Percentiles rank a stretch among this genome's conserved stretches.
Conservation (phyloP, 768 basidiomycete genomes). For the Megacollybia marginata region DNA sequence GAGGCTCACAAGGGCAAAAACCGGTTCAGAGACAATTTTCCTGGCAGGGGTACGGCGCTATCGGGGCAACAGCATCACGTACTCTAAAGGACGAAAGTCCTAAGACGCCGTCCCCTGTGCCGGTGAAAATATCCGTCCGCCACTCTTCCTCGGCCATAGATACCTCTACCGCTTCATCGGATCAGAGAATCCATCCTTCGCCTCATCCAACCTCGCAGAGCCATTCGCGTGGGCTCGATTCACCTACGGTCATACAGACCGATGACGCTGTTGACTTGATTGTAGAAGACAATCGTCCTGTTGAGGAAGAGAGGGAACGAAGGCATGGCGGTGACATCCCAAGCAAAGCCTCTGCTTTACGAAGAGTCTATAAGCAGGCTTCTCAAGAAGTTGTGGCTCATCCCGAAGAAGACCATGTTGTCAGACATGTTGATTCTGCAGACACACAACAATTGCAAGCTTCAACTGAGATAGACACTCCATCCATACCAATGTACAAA, state of each 20-base stretch:
- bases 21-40: constrained; percentile 30
- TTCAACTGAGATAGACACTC: constrained; percentile 37
- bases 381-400: constrained; percentile 29
- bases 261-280: constrained; percentile 84
- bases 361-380: constrained; percentile 19
- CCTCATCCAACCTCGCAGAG: constrained; percentile 21
- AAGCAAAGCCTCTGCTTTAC: background rate
- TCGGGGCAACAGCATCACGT: constrained; percentile 19
- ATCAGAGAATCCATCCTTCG: constrained; percentile 11
- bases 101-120: background rate
- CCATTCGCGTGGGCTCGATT: constrained; percentile 17
- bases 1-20: constrained; percentile 35
- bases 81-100: background rate
- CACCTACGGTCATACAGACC: constrained; percentile 31
- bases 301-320: constrained; percentile 10
- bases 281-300: constrained; percentile 44
- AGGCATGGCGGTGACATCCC: background rate
- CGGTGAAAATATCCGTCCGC: background rate
- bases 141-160: background rate
- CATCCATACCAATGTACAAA: constrained; percentile 28
- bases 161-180: constrained; percentile 9
- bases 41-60: constrained; percentile 55
- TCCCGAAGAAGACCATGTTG: constrained; percentile 20
- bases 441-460: constrained; percentile 11
- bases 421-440: constrained; percentile 6